Conservation (phyloP, 225 moss, liverwort and hornwort genomes). For the Pleurozium schreberi region DNA sequence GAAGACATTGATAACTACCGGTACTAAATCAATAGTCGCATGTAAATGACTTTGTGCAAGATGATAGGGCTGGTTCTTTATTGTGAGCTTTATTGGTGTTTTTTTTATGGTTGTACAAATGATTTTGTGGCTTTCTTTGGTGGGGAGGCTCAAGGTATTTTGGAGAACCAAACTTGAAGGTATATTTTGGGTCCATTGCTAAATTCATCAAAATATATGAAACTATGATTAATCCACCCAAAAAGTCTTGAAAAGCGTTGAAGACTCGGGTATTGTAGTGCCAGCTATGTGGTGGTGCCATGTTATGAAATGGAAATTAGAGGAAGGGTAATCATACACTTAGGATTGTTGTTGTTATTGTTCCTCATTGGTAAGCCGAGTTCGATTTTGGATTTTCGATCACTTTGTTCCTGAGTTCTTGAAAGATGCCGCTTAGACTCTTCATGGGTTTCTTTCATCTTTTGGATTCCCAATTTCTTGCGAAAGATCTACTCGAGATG, state of each 20-base stretch:
- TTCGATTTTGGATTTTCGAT: conserved; percentile 27
- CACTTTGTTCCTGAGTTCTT: conserved; percentile 23
- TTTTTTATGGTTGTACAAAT: background rate
- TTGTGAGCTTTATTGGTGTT: background rate
- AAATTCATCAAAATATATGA: background rate
- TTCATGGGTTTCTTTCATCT: conserved; percentile 20
- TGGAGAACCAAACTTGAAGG: background rate
- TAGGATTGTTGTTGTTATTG: conserved; percentile 35
- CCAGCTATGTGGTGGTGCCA: background rate
- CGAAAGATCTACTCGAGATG: conserved; percentile 12
- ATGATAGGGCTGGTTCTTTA: background rate
- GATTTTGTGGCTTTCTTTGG: background rate
- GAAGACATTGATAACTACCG: background rate
- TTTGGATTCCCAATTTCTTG: conserved; percentile 33
- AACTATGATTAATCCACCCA: background rate
- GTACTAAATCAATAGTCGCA: background rate
- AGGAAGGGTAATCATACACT: background rate
- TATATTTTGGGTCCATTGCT: background rate
- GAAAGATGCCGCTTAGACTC: conserved; percentile 23
- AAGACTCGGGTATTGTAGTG: background rate
- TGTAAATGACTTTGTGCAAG: background rate
- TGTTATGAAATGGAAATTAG: background rate
- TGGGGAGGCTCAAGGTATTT: background rate
- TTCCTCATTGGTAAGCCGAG: background rate
- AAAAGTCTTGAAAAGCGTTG: background rate